Evolutionary conservation across 2,329 filamentous ascomycete genomes (phyloP).

Genomic region (Alternaria consortialis): DNA sequence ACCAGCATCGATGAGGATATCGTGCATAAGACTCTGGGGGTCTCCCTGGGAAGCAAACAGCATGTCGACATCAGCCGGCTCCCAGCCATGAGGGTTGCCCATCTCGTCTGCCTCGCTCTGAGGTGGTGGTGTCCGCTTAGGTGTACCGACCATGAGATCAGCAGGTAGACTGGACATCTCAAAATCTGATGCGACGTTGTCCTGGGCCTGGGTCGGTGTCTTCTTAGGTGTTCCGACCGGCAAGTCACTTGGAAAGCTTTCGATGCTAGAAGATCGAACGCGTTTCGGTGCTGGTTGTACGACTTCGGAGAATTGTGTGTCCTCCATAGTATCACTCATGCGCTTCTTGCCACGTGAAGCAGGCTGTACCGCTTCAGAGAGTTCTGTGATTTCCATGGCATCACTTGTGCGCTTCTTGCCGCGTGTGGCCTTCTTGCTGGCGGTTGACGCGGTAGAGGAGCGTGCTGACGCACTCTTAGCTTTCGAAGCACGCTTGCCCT

Average conservation of each 20-base stretch:
- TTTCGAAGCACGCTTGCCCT: conserved; percentile 39
- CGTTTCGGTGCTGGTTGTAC: conserved; percentile 23
- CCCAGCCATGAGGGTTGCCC: conserved; percentile 65
- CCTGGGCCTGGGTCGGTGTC: conserved; percentile 21
- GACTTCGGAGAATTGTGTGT: conserved; percentile 5
- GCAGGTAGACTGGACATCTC: conserved; percentile 31
- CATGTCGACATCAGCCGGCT: conserved; percentile 76
- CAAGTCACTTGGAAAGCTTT: conserved; percentile 30
- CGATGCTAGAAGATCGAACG: conserved; percentile 30
- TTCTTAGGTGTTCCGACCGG: conserved; percentile 36
- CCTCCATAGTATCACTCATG: conserved; percentile 26
- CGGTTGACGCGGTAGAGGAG: conserved; percentile 24
- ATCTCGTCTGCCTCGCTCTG: conserved; percentile 24
- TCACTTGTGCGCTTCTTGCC: conserved; percentile 24
- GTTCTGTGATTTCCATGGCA: neutral
- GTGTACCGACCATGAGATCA: conserved; percentile 46
- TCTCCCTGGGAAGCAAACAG: conserved; percentile 62
- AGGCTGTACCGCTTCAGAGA: neutral
- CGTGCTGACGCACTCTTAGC: conserved; percentile 39
- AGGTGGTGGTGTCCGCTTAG: conserved; percentile 39
- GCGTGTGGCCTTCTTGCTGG: conserved; percentile 26
- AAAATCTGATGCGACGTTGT: conserved; percentile 14
- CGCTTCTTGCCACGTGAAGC: conserved; percentile 24
- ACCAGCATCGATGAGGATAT: conserved; percentile 41
- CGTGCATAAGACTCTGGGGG: conserved; percentile 32